Evolutionary conservation across 495 filamentous ascomycete genomes (phyloP).

Genomic region (Podospora sp.): DNA sequence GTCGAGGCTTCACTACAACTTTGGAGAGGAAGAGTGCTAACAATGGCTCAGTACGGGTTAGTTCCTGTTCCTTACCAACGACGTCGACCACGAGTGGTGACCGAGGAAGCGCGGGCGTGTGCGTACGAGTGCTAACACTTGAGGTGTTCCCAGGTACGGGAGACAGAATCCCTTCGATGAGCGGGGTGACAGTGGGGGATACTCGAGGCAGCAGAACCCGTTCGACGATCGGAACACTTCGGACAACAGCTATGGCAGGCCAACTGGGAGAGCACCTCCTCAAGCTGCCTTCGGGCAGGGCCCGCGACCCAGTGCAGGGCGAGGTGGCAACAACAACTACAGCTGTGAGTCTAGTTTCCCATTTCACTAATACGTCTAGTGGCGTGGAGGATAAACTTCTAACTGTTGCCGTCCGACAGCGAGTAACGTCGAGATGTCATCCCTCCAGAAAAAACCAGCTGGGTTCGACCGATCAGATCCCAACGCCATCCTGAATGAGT

Average conservation of each 20-base stretch:
- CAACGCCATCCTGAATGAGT: slow-evolving; percentile 80
- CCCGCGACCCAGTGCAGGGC: slow-evolving; percentile 44
- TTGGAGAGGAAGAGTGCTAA: slow-evolving; percentile 29
- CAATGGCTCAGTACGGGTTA: slow-evolving; percentile 35
- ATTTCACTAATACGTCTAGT: background rate
- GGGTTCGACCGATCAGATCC: slow-evolving; percentile 55
- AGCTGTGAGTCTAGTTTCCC: slow-evolving; percentile 46
- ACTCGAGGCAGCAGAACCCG: slow-evolving; percentile 42
- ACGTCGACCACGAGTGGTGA: background rate
- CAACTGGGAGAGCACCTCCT: slow-evolving; percentile 31
- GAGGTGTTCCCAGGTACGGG: slow-evolving; percentile 41
- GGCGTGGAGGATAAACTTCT: background rate
- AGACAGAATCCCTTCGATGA: slow-evolving; percentile 37
- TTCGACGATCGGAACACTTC: slow-evolving; percentile 21
- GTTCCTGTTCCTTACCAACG: slow-evolving; percentile 6
- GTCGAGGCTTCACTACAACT: slow-evolving; percentile 17
- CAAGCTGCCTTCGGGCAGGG: slow-evolving; percentile 42
- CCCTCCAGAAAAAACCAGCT: slow-evolving; percentile 53
- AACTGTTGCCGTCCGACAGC: slow-evolving; percentile 26
- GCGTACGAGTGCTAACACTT: slow-evolving; percentile 30
- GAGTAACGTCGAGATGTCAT: slow-evolving; percentile 65
- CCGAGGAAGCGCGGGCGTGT: background rate
- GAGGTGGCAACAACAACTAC: slow-evolving; percentile 51
- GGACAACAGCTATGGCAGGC: slow-evolving; percentile 18
- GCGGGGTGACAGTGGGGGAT: slow-evolving; percentile 36